These are phyloP conservation scores for Trichoderma guizhouense DNA, from an alignment of 2,329 filamentous ascomycete species.

Conservation along the genomic window DNA sequence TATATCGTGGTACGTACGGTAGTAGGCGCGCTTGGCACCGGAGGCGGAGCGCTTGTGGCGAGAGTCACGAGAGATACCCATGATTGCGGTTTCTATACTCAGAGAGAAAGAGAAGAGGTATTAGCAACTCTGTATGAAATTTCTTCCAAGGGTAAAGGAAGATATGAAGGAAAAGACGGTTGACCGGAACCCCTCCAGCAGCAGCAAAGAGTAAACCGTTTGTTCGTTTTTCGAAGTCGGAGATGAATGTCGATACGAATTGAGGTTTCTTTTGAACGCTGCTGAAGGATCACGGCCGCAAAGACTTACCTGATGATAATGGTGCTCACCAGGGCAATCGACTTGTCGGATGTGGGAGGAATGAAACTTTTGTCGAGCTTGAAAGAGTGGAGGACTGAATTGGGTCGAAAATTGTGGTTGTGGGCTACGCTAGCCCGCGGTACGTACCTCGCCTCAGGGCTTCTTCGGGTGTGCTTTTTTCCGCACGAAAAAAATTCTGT, in stretches of 20 bases:
- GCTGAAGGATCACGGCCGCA: not conserved
- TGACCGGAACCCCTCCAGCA: conserved; percentile 19
- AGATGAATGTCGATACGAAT: not conserved
- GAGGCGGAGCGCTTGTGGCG: conserved; percentile 99
- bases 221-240: not conserved
- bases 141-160: conserved; percentile 22
- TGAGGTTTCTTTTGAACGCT: not conserved
- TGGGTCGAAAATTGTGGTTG: conserved; percentile 39
- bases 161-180: not conserved
- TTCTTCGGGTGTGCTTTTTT: conserved; percentile 27
- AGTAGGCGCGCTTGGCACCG: conserved; percentile 95
- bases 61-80: conserved; percentile 99
- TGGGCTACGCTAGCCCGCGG: conserved; percentile 37
- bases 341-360: conserved; percentile 39
- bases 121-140: conserved; percentile 20
- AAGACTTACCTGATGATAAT: conserved; percentile 48
- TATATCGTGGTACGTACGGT: conserved; percentile 60
- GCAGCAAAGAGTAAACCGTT: not conserved
- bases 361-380: conserved; percentile 36
- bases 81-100: conserved; percentile 68
- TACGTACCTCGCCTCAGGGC: conserved; percentile 33
- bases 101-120: not conserved
- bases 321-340: conserved; percentile 49
- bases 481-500: conserved; percentile 18
- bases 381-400: conserved; percentile 31